Conservation (phyloP, 352 stramenopile genomes). For the Globisporangium cylindrosporum region DNA sequence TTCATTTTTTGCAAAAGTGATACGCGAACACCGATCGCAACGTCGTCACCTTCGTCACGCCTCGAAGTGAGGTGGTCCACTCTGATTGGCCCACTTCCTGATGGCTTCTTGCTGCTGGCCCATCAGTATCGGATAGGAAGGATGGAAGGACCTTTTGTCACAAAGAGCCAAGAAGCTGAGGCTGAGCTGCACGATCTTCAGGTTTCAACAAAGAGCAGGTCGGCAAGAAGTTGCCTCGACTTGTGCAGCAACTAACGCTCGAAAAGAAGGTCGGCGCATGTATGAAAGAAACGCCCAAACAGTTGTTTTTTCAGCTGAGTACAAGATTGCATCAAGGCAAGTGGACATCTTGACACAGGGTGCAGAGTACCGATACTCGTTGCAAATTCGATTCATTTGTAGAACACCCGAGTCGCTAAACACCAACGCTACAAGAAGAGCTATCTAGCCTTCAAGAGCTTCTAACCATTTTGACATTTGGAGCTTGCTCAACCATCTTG, state of each 20-base stretch:
- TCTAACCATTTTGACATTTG: background rate
- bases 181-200: too few relatives aligned
- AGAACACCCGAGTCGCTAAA: background rate
- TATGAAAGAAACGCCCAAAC: background rate
- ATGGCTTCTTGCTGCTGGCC: background rate
- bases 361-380: background rate
- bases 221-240: too few relatives aligned
- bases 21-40: background rate
- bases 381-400: background rate
- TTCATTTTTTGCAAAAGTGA: background rate
- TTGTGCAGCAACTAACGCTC: too few relatives aligned
- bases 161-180: too few relatives aligned
- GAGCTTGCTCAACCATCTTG: background rate
- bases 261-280: too few relatives aligned
- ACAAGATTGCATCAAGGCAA: background rate
- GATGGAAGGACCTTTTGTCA: too few relatives aligned
- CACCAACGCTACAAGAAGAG: background rate
- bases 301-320: background rate
- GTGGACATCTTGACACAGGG: background rate
- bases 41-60: background rate
- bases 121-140: too few relatives aligned
- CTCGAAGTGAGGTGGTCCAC: background rate
- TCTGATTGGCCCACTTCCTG: background rate
- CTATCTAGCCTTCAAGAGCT: background rate
- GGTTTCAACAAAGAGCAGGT: too few relatives aligned